These are phyloP conservation scores for Helicocarpus griseus DNA, from an alignment of 2,329 filamentous ascomycete species.

Conservation along the genomic window DNA sequence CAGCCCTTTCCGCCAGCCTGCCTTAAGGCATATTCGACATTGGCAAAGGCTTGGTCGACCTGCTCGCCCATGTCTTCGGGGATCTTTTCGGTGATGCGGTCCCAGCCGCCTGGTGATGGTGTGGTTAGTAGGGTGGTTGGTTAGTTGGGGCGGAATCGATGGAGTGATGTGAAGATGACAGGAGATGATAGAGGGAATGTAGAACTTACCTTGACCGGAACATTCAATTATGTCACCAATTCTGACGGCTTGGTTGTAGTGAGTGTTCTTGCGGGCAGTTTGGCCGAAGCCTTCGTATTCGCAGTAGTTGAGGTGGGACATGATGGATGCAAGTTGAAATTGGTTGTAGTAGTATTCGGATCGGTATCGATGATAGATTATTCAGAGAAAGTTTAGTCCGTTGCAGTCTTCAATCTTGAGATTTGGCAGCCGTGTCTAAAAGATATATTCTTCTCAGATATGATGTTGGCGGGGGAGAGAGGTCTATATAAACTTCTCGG, in stretches of 20 bases:
- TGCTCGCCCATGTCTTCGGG: conserved; percentile 33
- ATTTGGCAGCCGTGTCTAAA: too few relatives aligned
- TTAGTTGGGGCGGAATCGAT: neutral
- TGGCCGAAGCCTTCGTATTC: conserved; percentile 32
- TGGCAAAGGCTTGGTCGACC: conserved; percentile 47
- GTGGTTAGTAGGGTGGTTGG: neutral
- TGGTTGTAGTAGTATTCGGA: neutral
- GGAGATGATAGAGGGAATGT: neutral
- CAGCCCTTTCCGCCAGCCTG: conserved; percentile 48
- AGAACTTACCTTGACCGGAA: conserved; percentile 36
- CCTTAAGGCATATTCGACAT: conserved; percentile 44
- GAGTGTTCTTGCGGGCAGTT: conserved; percentile 21
- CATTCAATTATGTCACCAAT: conserved; percentile 40
- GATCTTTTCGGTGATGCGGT: conserved; percentile 16
- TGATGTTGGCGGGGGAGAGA: too few relatives aligned
- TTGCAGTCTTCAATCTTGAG: too few relatives aligned
- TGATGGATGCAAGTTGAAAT: too few relatives aligned
- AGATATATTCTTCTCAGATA: too few relatives aligned
- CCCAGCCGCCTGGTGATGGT: conserved; percentile 24
- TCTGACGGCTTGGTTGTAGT: conserved; percentile 42
- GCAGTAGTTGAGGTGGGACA: conserved; percentile 30
- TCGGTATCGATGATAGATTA: neutral
- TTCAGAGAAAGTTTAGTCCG: too few relatives aligned
- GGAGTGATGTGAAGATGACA: neutral
- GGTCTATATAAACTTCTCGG: neutral